Evolutionary conservation across 2,329 filamentous ascomycete genomes (phyloP), one percentile per base, ranked within the genome.

Genomic region (Aureobasidium sp.): DNA sequence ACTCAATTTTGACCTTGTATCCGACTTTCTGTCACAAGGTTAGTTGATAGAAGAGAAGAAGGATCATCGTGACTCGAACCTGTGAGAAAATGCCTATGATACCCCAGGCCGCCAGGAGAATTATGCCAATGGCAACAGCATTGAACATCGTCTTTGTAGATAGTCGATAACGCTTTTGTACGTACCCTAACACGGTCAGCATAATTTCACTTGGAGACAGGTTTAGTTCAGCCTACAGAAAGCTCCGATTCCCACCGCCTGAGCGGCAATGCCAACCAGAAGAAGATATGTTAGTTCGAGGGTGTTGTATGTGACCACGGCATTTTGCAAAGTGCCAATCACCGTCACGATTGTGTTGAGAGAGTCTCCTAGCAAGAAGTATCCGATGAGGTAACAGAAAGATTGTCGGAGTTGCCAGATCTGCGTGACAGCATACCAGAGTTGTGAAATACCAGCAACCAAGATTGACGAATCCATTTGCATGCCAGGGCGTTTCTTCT

Each of bases 321-420:
- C 77, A 66, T 88, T 88, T 68, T 89, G 86, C 6, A 88, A 72
- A 0, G 85, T 88, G 0, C 75, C 78, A 36, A 89, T 84, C 27
- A 89, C 85, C 0, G 86, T 88, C 5, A 88, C 83, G 0, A 86
- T 87, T 0, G 86, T 89, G 70, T 88, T 88, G 37, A 88, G 76
- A 1, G 83, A 85, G 71, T 89, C 86, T n/a, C 84, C 86, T 0
- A 89, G 79, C 2, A 89, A 75, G 69, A 89, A 88, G 68, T 87
- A 89, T 3, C 79, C 84, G 45, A 84, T 78, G 0, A 89, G 78
- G 69, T 88, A 89, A 21, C 87, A 75, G 32, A 88, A 70, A 65
- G 81, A 86, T 72, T 89, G 86, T 69, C 83, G 85, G 48, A 89
- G 72, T 41, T 82, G 80, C 81, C 83, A 86, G 16, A 88, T 83